Percentiles rank a stretch among this genome's conserved stretches.
Evolutionary conservation across 768 basidiomycete genomes (phyloP).

Genomic region (Lactarius deliciosus): DNA sequence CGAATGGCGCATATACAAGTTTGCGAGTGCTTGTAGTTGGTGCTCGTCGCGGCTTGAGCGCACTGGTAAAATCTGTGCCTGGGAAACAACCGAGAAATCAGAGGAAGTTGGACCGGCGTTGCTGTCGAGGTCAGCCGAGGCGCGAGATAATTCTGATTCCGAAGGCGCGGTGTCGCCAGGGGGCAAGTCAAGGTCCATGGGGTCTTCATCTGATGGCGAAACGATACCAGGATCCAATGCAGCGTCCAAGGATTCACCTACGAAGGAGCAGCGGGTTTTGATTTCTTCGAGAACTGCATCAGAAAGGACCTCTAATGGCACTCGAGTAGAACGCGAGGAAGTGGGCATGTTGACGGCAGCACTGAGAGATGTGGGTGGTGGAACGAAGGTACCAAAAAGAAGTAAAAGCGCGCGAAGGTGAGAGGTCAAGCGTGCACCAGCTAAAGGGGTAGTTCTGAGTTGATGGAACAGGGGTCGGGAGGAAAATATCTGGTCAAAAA

Average conservation of each 20-base stretch:
- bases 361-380: constrained; percentile 72
- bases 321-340: constrained; percentile 59
- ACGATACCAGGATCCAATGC: constrained; percentile 30
- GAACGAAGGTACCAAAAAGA: constrained; percentile 81
- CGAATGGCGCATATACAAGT: constrained; percentile 72
- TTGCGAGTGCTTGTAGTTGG: constrained; percentile 63
- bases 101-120: constrained; percentile 49
- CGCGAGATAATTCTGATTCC: constrained; percentile 64
- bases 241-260: constrained; percentile 58
- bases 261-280: constrained; percentile 88
- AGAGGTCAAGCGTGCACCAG: constrained; percentile 75
- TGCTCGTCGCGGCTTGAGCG: constrained; percentile 42
- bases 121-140: constrained; percentile 47
- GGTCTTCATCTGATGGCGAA: constrained; percentile 35
- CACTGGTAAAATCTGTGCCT: constrained; percentile 38
- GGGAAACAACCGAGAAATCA: constrained; percentile 58
- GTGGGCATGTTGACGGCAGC: constrained; percentile 61
- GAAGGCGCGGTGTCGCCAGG: constrained; percentile 60
- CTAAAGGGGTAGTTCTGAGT: constrained; percentile 81
- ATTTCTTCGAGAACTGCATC: constrained; percentile 85
- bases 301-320: constrained; percentile 78
- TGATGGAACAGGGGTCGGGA: constrained; percentile 84
- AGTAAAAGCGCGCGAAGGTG: constrained; percentile 82
- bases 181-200: constrained; percentile 46
- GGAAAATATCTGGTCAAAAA: constrained; percentile 71